A percentile compares a stretch with the other conserved stretches of the same genome.
Conservation (phyloP, 2,329 filamentous ascomycete species). For the Exophiala sp. region DNA sequence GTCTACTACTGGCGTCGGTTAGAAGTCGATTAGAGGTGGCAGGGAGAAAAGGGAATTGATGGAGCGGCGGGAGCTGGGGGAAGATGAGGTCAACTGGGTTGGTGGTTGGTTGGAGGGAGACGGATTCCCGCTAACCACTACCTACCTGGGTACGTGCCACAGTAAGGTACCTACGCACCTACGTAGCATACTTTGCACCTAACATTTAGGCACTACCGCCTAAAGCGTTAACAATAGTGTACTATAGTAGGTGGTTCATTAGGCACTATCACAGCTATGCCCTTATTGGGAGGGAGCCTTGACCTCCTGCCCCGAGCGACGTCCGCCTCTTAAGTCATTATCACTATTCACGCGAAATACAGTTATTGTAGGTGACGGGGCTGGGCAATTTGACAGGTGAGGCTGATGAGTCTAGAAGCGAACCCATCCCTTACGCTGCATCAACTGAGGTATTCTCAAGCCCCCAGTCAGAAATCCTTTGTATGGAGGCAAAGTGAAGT, state of each 20-base stretch:
- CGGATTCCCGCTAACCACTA: neutral
- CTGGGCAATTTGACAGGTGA: neutral
- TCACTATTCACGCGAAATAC: too few species aligned
- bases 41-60: neutral
- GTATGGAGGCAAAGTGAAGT: too few species aligned
- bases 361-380: neutral
- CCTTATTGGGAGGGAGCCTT: neutral
- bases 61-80: neutral
- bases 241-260: too few species aligned
- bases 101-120: neutral
- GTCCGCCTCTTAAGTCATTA: neutral
- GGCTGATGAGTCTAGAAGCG: too few species aligned
- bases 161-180: too few species aligned
- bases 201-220: neutral
- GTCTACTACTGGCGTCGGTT: neutral
- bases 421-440: too few species aligned
- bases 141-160: too few species aligned
- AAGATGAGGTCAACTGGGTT: neutral
- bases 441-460: too few species aligned
- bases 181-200: too few species aligned
- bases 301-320: neutral
- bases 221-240: neutral
- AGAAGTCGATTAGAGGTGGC: neutral
- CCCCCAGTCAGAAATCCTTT: too few species aligned
- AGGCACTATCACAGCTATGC: neutral